Evolutionary conservation across 2,329 filamentous ascomycete genomes (phyloP).

Genomic region (Neopestalotiopsis rosae): DNA sequence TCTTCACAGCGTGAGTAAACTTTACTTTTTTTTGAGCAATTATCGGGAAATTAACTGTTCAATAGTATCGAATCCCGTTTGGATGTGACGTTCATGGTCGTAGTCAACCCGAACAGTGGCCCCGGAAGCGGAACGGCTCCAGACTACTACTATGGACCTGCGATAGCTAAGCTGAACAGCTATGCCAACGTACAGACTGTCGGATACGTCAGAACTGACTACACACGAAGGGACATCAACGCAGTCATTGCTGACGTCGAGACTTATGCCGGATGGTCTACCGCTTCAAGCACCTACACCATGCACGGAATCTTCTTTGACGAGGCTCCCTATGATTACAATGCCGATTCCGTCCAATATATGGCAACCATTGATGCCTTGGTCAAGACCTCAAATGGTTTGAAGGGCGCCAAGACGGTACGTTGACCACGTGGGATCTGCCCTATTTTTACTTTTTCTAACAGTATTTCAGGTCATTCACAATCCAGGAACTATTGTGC

Average conservation of each 20-base stretch:
- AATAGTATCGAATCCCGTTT: background rate
- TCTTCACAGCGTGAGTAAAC: background rate
- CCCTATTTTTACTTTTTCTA: background rate
- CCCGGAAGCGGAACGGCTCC: conserved; percentile 40
- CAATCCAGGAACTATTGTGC: background rate
- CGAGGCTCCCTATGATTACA: conserved; percentile 34
- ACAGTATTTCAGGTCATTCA: background rate
- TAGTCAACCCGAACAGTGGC: conserved; percentile 35
- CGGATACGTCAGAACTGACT: conserved; percentile 46
- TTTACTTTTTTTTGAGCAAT: background rate
- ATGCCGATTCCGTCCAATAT: conserved; percentile 9
- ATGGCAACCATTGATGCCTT: background rate
- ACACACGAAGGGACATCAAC: conserved; percentile 34
- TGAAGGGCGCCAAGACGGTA: background rate
- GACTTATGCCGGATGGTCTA: conserved; percentile 41
- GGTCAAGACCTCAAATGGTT: background rate
- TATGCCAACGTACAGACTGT: conserved; percentile 43
- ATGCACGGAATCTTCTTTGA: conserved; percentile 47
- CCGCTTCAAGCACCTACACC: conserved; percentile 28
- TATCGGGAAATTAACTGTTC: background rate
- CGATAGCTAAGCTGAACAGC: conserved; percentile 40
- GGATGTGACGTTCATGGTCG: conserved; percentile 18
- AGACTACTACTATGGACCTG: conserved; percentile 38
- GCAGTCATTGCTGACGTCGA: conserved; percentile 40
- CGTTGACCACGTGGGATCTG: background rate